A percentile compares a stretch with the other conserved stretches of the same genome.
phyloP scores from a whole-genome alignment of 1,139 yeast species.

The Keqinozyma sinolaborantium region DNA sequence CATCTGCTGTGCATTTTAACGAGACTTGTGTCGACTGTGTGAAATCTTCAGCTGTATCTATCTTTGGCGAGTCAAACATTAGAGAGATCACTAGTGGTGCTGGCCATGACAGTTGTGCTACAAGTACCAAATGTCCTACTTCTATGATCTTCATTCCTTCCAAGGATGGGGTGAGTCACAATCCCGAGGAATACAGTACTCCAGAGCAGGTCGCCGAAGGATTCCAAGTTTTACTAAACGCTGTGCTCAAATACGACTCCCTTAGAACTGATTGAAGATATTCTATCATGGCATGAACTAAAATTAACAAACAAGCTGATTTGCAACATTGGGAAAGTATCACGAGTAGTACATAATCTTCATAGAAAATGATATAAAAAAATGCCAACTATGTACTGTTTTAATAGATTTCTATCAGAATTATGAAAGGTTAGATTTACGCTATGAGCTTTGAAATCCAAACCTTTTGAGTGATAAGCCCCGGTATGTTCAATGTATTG shows the following conservation, averaged over 20 bases:
- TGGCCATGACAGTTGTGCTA: constrained; percentile 69
- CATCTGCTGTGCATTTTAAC: constrained; percentile 58
- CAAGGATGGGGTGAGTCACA: constrained; percentile 67
- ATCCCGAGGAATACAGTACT: constrained; percentile 60
- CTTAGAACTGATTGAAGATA: constrained; percentile 5
- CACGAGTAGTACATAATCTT: too few relatives aligned
- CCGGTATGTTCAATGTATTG: too few relatives aligned
- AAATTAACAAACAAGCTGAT: background rate
- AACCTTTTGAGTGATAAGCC: too few relatives aligned
- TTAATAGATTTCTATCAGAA: too few relatives aligned
- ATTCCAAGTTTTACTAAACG: constrained; percentile 52
- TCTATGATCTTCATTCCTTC: constrained; percentile 76
- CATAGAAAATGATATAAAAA: too few relatives aligned
- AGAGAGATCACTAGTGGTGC: constrained; percentile 62
- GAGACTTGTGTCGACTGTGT: constrained; percentile 48
- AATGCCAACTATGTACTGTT: too few relatives aligned
- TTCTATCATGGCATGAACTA: background rate
- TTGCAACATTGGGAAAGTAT: too few relatives aligned
- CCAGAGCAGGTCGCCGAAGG: constrained; percentile 64
- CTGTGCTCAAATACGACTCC: constrained; percentile 54
- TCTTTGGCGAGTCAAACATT: constrained; percentile 41
- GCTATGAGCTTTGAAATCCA: too few relatives aligned
- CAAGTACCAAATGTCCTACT: constrained; percentile 56
- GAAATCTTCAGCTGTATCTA: constrained; percentile 44
- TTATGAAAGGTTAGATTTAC: too few relatives aligned